Base-by-base conservation (phyloP, 192 early-diverging fungal species). In the Coemansia sp. region DNA sequence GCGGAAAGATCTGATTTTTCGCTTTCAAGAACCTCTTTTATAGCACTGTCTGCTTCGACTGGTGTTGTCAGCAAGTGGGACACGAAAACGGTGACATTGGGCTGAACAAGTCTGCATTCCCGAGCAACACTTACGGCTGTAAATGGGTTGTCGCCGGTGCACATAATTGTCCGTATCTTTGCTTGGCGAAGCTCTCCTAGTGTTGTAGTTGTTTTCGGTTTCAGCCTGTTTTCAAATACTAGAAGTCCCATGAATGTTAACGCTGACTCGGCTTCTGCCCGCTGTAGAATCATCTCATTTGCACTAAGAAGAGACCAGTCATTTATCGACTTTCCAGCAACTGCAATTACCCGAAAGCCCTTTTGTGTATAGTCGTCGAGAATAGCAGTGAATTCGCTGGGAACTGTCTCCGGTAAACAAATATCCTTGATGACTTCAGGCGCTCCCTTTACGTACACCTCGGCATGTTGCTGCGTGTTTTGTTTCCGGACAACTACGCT, bases 151-250 rank as follows among this genome's bases (percentile, higher is more conserved):
- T 99, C 98, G 36, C 95, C 94, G 0, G 98, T 98, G 70, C 97
- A 98, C 98, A 99, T 99, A 21, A 98, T 85, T 74, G 91, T 89
- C 15, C 95, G 86, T 60, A 99, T 95, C 16, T 77, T 82, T 6
- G 98, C 97, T 37, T 86, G 84, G 45, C 85, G 74, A 15, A 99
- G 83, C n/a, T 88, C 89, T 21, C 85, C 69, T 5, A 99, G 87
- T 0, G 92, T 90, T 2, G 73, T 64, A 0, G 86, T 75, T 0
- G 97, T 95, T 3, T 85, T 88, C 8, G 92, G 86, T 63, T 99
- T 99, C 22, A 98, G 72, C 77, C 94, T 92, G 87, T 99, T 99
- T 70, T 98, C 98, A 86, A 99, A 99, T 19, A 99, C 87, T 22
- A 99, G 88, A 66, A 99, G 94, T 0, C 95, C 96, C 59, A 99